Evolutionary conservation across 805 yeast genomes (phyloP).

Genomic region (Kazachstania bromeliacearum): DNA sequence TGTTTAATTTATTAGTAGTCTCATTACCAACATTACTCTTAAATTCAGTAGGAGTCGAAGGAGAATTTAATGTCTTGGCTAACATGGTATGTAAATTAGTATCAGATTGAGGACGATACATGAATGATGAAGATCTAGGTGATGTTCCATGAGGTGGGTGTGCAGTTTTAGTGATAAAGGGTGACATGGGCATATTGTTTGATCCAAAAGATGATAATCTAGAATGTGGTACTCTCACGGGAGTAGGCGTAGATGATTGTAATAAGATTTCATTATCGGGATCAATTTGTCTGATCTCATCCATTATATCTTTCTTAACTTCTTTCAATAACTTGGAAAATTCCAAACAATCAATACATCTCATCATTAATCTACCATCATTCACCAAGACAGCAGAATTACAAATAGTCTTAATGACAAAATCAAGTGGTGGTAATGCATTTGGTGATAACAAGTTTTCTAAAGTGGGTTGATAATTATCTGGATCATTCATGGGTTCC

Average conservation of each 20-base stretch:
- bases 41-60: conserved; percentile 3
- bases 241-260: neutral
- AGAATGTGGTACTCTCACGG: neutral
- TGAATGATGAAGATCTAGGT: neutral
- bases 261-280: no score
- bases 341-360: conserved; percentile 27
- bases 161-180: neutral
- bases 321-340: conserved; percentile 20
- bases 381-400: conserved; percentile 53
- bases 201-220: neutral
- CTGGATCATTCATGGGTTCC: conserved; percentile 2
- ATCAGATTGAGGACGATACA: neutral
- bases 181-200: neutral
- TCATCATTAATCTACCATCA: conserved; percentile 50
- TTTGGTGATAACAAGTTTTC: conserved; percentile 49
- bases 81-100: neutral
- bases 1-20: neutral
- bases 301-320: conserved; percentile 11
- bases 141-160: neutral
- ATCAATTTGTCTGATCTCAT: conserved; percentile 6
- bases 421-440: conserved; percentile 47
- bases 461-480: conserved; percentile 35
- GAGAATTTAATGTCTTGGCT: neutral
- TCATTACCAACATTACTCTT: neutral
- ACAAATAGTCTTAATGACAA: conserved; percentile 47